Evolutionary conservation across 176 grass and related monocot genomes (phyloP).

Genomic region (Eremochloa ophiuroides): DNA sequence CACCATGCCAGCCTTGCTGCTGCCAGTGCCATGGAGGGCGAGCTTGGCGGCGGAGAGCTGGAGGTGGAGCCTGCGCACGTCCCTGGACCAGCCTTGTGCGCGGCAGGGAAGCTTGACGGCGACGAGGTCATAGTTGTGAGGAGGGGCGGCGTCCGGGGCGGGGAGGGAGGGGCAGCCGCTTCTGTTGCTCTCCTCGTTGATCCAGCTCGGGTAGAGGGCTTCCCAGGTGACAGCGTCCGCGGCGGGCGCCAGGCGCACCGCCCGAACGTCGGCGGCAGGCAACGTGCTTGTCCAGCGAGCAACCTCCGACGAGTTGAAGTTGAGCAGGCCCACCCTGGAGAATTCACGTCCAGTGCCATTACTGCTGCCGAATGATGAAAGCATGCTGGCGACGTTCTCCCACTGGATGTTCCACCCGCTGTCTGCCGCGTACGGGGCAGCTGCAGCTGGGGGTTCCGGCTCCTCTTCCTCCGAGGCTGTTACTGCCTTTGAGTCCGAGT

Average conservation of each 20-base stretch:
- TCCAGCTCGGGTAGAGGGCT: slow-evolving; percentile 63
- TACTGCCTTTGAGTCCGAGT: neutral
- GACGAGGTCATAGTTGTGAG: slow-evolving; percentile 32
- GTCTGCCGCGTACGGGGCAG: neutral
- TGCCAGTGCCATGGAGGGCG: neutral
- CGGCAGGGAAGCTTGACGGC: slow-evolving; percentile 64
- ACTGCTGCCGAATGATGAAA: neutral
- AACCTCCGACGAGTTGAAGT: slow-evolving; percentile 59
- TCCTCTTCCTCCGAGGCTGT: neutral
- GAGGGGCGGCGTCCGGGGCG: slow-evolving; percentile 4
- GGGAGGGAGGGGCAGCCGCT: slow-evolving; percentile 55
- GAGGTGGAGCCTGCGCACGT: slow-evolving; percentile 75
- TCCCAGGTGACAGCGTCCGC: slow-evolving; percentile 52
- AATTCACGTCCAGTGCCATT: neutral
- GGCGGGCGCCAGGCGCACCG: slow-evolving; percentile 32
- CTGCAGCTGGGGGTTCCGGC: neutral
- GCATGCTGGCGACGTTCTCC: slow-evolving; percentile 27
- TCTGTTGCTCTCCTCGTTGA: slow-evolving; percentile 51
- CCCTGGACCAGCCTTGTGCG: slow-evolving; percentile 41
- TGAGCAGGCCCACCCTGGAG: slow-evolving; percentile 50
- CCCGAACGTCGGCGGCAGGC: slow-evolving; percentile 1
- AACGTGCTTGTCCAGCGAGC: slow-evolving; percentile 31
- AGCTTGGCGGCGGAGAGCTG: slow-evolving; percentile 69
- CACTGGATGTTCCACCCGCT: slow-evolving; percentile 33
- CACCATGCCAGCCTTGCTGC: slow-evolving; percentile 11